These are phyloP conservation scores for Collybia nuda DNA, from an alignment of 768 basidiomycete genomes.

Conservation along the genomic window DNA sequence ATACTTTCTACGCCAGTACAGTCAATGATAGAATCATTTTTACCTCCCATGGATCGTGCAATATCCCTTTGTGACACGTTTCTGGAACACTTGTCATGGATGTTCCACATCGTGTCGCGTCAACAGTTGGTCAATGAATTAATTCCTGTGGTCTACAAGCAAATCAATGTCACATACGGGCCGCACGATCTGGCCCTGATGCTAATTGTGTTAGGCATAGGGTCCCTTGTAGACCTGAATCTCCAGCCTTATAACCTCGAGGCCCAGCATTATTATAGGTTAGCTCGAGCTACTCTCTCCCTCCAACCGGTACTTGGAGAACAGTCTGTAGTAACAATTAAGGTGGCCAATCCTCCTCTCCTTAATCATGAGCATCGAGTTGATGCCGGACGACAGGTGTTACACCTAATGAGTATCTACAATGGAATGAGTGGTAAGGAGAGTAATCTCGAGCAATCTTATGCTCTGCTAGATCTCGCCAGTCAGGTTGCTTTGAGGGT, in stretches of 20 bases:
- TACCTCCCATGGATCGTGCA: constrained; percentile 43
- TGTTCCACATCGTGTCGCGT: constrained; percentile 48
- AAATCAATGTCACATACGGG: constrained; percentile 32
- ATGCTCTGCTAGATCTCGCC: constrained; percentile 45
- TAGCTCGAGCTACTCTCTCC: constrained; percentile 45
- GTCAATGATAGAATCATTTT: constrained; percentile 40
- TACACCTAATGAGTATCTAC: constrained; percentile 55
- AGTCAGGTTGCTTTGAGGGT: constrained; percentile 49
- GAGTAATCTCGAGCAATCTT: constrained; percentile 46
- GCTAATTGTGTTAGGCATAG: constrained; percentile 46
- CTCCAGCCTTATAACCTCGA: constrained; percentile 48
- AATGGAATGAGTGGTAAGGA: constrained; percentile 55
- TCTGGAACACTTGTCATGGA: constrained; percentile 49
- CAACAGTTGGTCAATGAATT: constrained; percentile 43
- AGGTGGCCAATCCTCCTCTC: constrained; percentile 22
- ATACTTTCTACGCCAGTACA: constrained; percentile 32
- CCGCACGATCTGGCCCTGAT: constrained; percentile 52
- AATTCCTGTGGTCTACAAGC: constrained; percentile 46
- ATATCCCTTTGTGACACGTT: constrained; percentile 44
- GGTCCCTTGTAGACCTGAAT: constrained; percentile 45
- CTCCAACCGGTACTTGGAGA: constrained; percentile 44
- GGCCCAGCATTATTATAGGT: constrained; percentile 50
- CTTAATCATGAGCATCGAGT: background rate
- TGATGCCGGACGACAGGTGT: constrained; percentile 23
- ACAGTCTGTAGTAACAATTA: constrained; percentile 46